Conservation (phyloP, 2,329 filamentous ascomycete genomes). For the Leptographium flavum region DNA sequence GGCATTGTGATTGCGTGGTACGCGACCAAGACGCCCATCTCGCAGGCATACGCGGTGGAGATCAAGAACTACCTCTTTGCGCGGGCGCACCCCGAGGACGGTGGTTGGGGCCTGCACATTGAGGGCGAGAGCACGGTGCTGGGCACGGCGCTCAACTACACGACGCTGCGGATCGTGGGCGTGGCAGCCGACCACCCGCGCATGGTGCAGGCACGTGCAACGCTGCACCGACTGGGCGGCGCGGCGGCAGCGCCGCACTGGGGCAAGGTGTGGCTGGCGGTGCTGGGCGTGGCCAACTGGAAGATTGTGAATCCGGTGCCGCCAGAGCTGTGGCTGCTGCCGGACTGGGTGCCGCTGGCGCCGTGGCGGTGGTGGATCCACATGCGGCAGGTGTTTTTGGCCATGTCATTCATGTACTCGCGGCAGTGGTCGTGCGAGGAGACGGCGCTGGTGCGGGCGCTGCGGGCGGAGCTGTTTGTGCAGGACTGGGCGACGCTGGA, state of each 20-base stretch:
- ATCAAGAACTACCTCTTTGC: slow-evolving; percentile 88
- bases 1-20: slow-evolving; percentile 79
- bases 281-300: slow-evolving; percentile 74
- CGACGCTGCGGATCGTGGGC: slow-evolving; percentile 63
- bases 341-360: slow-evolving; percentile 78
- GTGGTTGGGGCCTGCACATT: slow-evolving; percentile 95
- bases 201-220: slow-evolving; percentile 72
- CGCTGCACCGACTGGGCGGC: slow-evolving; percentile 74
- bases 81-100: slow-evolving; percentile 70
- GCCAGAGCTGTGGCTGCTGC: slow-evolving; percentile 83
- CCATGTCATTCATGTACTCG: slow-evolving; percentile 84
- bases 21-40: slow-evolving; percentile 75
- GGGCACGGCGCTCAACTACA: slow-evolving; percentile 82
- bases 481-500: slow-evolving; percentile 65
- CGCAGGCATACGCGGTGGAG: slow-evolving; percentile 65
- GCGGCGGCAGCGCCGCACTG: slow-evolving; percentile 78
- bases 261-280: slow-evolving; percentile 90
- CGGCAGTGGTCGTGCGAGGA: slow-evolving; percentile 65
- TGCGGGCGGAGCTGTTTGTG: slow-evolving; percentile 72
- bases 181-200: slow-evolving; percentile 70
- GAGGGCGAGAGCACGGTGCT: slow-evolving; percentile 89
- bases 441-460: slow-evolving; percentile 55
- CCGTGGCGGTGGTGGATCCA: slow-evolving; percentile 98
- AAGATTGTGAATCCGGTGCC: slow-evolving; percentile 90
- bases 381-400: slow-evolving; percentile 88